Base-by-base conservation (phyloP, 2,329 filamentous ascomycete genomes). In the Colletotrichum sp. region DNA sequence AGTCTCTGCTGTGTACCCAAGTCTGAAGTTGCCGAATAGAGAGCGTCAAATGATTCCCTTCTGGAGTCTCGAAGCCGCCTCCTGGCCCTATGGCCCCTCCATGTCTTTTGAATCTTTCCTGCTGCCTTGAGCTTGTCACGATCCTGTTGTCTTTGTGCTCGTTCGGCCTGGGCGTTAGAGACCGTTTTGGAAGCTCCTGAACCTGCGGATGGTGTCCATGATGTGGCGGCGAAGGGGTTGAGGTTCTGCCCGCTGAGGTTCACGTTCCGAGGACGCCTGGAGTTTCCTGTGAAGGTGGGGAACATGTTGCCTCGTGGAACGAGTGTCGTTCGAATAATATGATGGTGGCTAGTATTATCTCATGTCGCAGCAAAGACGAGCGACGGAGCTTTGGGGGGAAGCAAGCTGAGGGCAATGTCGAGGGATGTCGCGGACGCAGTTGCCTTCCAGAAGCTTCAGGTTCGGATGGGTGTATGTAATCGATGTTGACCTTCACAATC, bases 201-300 rank as follows among this genome's bases (percentile, higher is more conserved):
- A 18, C 89, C 89, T 9, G 88, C 88, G 15, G 89, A 86, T 6
- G 90, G 87, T 18, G 87, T 86, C 88, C 92, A 91, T 56, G 89
- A 87, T 36, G 89, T 89, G 78, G 91, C 91, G 76, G 90, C 93
- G 84, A 97, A 98, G 5, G 96, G 95, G 81, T 98, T 98, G 66
- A 89, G 88, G 78, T 91, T 92, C 79, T 96, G 94, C 77, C 96
- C 97, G 79, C 95, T 97, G 77, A 99, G 93, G 85, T 98, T 98
- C 83, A 98, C 95, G 84, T 98, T 96, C 78, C 97, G 93, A 77
- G 94, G 93, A 79, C 95, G 94, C 81, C 95, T 93, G 80, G 95
- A 95, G 85, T 87, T 95, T 80, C 97, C 97, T 28, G 95, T 97
- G 87, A 99, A 99, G 70, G 94, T 96, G 77, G 94, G 93, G 86